Conservation (phyloP, 352 stramenopile genomes). For the Phytophthora lateralis region DNA sequence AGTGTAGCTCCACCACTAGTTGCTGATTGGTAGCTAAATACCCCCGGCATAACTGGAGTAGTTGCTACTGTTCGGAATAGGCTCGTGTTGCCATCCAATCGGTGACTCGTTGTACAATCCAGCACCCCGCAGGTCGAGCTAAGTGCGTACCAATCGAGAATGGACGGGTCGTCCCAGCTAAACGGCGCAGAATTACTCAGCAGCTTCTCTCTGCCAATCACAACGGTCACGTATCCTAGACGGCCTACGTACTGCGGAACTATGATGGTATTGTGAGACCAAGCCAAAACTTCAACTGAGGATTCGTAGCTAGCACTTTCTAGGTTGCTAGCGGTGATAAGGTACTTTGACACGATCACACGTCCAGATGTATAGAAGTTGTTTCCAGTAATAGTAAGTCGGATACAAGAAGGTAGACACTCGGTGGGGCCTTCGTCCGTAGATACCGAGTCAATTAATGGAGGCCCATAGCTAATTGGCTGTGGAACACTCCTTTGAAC, state of each 20-base stretch:
- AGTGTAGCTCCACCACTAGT: conserved; percentile 52
- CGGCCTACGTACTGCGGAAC: conserved; percentile 47
- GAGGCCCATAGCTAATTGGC: conserved; percentile 43
- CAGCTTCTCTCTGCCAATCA: conserved; percentile 45
- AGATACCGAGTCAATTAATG: conserved; percentile 58
- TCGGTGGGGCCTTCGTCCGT: conserved; percentile 62
- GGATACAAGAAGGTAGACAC: conserved; percentile 53
- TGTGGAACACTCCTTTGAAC: conserved; percentile 44
- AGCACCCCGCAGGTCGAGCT: conserved; percentile 39
- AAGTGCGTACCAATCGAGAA: conserved; percentile 66
- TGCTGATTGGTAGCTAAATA: conserved; percentile 46
- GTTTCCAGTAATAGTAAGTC: conserved; percentile 53
- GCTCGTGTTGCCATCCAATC: conserved; percentile 47
- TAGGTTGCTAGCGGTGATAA: conserved; percentile 31
- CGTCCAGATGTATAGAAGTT: conserved; percentile 57
- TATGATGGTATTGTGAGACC: conserved; percentile 50
- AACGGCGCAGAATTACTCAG: conserved; percentile 61
- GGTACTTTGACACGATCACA: conserved; percentile 48
- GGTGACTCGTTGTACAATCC: conserved; percentile 57
- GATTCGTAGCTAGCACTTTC: conserved; percentile 29
- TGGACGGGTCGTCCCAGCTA: conserved; percentile 61
- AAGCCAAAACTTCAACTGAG: conserved; percentile 29
- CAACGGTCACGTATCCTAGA: conserved; percentile 55
- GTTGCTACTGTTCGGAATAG: conserved; percentile 42
- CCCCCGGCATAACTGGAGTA: conserved; percentile 7